Evolutionary conservation across 148 eudicot genomes (phyloP), one percentile per base, ranked within the genome.

Genomic region (Arbutus unedo): DNA sequence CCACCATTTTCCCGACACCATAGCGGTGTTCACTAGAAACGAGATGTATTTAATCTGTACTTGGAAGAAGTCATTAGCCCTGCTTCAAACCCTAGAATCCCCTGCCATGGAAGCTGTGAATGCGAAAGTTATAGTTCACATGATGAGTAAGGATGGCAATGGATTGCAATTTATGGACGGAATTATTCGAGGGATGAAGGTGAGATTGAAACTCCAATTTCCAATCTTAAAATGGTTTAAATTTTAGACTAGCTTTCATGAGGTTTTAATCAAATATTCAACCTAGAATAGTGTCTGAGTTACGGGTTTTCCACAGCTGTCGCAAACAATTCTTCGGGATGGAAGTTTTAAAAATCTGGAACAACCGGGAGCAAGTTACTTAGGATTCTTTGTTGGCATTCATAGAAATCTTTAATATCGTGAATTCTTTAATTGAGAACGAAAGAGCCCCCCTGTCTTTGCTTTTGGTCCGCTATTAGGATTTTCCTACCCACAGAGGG

Each of bases 121-220:
- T 45, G 76, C 76, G 10, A 45, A 8, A 44, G 76, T 73, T 73
- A 19, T 19, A n/a, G 13, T 45, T 18, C 76, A 45, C 10, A 18
- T 47, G 23, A 73, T 18, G 51, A 19, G 53, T 1, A 73, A 45
- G 53, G 76, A 4, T 8, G 53, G 45, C 3, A 73, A 73, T 18
- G 76, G 76, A 5, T 73, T 45, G 76, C 53, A 73, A 25, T 19
- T 73, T 16, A 7, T 73, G 76, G 76, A 73, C 23, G 50, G 51
- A n/a, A 3, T 73, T 44, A 73, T 73, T 16, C 76, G 53, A 45
- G 23, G 23, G 76, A 3, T 73, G 21, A 73, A 47, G 51, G 76
- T 73, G 18, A 73, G 15, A 6, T 18, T 4, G 66, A 13, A 14
- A 55, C 19, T 55, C 8, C 16, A 55, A 14, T 55, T 55, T 14